Evolutionary conservation across 371 early-diverging fungal genomes (phyloP), one percentile per base, ranked within the genome.

Genomic region (Blakeslea trispora): DNA sequence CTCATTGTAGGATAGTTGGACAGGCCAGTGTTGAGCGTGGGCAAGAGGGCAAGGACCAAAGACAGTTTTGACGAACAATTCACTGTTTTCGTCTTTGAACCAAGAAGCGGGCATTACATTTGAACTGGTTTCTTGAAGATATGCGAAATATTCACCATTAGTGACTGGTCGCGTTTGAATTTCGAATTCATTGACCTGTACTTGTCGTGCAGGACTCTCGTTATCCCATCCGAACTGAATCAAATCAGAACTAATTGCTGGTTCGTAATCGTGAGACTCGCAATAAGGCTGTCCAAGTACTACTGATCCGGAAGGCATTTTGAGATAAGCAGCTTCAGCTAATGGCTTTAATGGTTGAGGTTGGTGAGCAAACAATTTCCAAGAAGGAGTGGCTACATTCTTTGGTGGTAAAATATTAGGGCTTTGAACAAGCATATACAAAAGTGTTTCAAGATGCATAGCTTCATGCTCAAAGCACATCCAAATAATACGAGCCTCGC

Each of bases 391-490:
- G 1, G 64, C 57, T 0, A 77, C 63, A 24, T 55, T 57, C 46
- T 68, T 22, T 8, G 81, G 83, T 34, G 81, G 71, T 39, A 66
- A 50, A 14, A 71, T 21, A 19, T 64, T 63, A 3, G 71, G 75
- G 40, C 79, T 79, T 68, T 93, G 96, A 5, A 91, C 66, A 1
- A 93, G 73, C 94, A 96, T 96, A 60, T 94, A 93, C 9, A 94
- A 63, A 15, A 96, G 54, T 0, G 89, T 89, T 63, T 96, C 96
- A 14, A 93, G 66, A 57, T 96, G 96, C 94, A 94, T 88, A 1
- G 87, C 92, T 63, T 94, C 92, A 59, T 96, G 96, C 63, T 95
- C 96, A 74, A 88, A 94, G 10, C 82, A 78, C 92, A 93, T 93
- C 84, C 84, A 90, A 14, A 93, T 28, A 7, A 85, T 85, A 19